Evolutionary conservation across 805 yeast species (phyloP).

Genomic region (Cyberlindnera maclurae): DNA sequence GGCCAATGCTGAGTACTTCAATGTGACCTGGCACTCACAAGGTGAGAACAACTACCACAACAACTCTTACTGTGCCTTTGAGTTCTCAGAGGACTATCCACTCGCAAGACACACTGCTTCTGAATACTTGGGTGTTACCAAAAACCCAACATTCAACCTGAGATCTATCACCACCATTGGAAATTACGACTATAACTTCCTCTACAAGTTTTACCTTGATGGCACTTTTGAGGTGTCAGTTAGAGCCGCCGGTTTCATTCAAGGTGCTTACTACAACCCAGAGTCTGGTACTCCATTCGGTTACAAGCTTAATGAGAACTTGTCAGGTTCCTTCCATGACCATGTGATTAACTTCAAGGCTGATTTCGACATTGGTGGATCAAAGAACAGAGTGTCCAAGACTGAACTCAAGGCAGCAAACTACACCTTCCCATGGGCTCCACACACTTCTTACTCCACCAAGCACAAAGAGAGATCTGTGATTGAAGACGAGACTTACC

Average conservation of each 20-base stretch:
- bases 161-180: slow-evolving; percentile 23
- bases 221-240: slow-evolving; percentile 25
- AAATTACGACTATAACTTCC: slow-evolving; percentile 22
- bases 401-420: slow-evolving; percentile 12
- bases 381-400: slow-evolving; percentile 16
- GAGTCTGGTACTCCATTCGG: slow-evolving; percentile 18
- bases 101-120: slow-evolving; percentile 19
- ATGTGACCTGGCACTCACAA: slow-evolving; percentile 21
- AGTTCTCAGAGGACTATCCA: slow-evolving; percentile 19
- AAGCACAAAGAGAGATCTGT: slow-evolving; percentile 13
- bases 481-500: slow-evolving; percentile 15
- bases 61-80: slow-evolving; percentile 24
- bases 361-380: slow-evolving; percentile 25
- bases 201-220: slow-evolving; percentile 20
- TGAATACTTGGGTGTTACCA: slow-evolving; percentile 14
- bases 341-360: slow-evolving; percentile 24
- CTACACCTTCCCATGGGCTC: slow-evolving; percentile 23
- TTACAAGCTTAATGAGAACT: slow-evolving; percentile 16
- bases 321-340: slow-evolving; percentile 27
- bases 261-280: slow-evolving; percentile 23
- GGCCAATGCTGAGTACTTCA: slow-evolving; percentile 24
- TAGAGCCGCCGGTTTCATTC: slow-evolving; percentile 26
- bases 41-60: slow-evolving; percentile 21
- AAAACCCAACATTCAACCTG: slow-evolving; percentile 21
- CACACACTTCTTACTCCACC: slow-evolving; percentile 15